Evolutionary conservation across 1,139 yeast species (phyloP), one percentile per base, ranked within the genome.

Genomic region (Pichia sp.): DNA sequence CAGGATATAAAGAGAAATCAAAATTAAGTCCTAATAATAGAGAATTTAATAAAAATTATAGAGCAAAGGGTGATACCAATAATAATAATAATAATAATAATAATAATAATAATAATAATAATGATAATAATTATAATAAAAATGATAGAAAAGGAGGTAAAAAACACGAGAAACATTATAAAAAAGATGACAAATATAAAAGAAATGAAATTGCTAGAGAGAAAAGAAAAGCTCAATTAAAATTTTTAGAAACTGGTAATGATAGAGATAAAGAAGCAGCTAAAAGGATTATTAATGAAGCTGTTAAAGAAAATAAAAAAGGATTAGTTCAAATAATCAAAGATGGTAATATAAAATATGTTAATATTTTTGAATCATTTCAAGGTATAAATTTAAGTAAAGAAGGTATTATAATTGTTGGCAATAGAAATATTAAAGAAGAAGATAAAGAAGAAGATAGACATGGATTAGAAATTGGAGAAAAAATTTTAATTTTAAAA

Each of bases 401-500:
- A 23, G 51, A 57, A 11, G 61, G 62, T 1, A 37, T 56, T 6
- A 24, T 48, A 10, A 37, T 60, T 25, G 52, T 55, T n/a, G 45
- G 42, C 2, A 41, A 46, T 7, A 40, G 30, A 16, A 41, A 35
- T n/a, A 37, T 47, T 11, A 45, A 45, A 4, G 48, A 40, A 31
- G 49, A 38, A 16, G 49, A 47, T 5, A 16, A 16, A 16, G 46
- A 46, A 9, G 39, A 37, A 6, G 41, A 38, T 2, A 43, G 38
- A 12, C 4, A 30, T 31, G 49, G 40, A 6, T 9, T 45, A 4
- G 31, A 36, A 4, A 30, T 40, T 7, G 49, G 48, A 6, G 66
- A 38, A 1, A 40, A 40, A 5, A 25, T 51, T 4, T 65, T 70
- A 1, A 48, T 71, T 10, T 55, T 73, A n/a, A 69, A 67, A 48